Evolutionary conservation across 768 basidiomycete genomes (phyloP), one percentile per base, ranked within the genome.

Genomic region (Serendipita sp.): DNA sequence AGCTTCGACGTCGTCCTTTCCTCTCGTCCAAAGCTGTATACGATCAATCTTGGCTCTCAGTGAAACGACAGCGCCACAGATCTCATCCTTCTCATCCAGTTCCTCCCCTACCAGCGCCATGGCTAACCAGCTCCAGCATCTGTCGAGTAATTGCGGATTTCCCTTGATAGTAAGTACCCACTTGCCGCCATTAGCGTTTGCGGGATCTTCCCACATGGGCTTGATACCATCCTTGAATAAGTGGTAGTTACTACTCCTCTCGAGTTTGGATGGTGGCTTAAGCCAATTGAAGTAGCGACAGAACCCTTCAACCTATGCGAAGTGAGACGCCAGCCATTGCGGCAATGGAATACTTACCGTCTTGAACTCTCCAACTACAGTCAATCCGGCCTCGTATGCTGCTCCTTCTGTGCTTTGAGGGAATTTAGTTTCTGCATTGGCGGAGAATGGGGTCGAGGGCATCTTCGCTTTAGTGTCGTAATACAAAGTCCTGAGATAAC

Each of bases 171-270:
- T 91, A 65, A 97, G 74, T 18, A 93, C 91, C 93, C 93, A 96
- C 76, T 93, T 94, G 41, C 93, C 93, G 18, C 93, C 93, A 63
- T 86, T 81, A 30, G 89, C 88, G 71, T 96, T 96, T 64, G 91
- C 89, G 35, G 83, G 82, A 73, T 95, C 93, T 76, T 95, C 93
- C 92, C 92, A 96, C 93, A 96, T 95, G 13, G 91, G 91, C 72
- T 91, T 91, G 78, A 93, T 93, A 16, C 89, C 89, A 23, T 83
- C 80, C 76, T 95, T 95, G 83, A 97, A 96, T 64, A 97, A 80
- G 72, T 97, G 93, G 70, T 95, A 93, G 75, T 96, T 97, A 52
- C 88, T 87, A 75, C 91, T 91, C 70, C 85, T 85, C 70, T 92
- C 89, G 38, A 95, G 82, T 70, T 84, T 83, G 38, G 89, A 91